These are phyloP conservation scores for Phytophthora pistaciae DNA, from an alignment of 352 stramenopile genomes.

Conservation along the genomic window DNA sequence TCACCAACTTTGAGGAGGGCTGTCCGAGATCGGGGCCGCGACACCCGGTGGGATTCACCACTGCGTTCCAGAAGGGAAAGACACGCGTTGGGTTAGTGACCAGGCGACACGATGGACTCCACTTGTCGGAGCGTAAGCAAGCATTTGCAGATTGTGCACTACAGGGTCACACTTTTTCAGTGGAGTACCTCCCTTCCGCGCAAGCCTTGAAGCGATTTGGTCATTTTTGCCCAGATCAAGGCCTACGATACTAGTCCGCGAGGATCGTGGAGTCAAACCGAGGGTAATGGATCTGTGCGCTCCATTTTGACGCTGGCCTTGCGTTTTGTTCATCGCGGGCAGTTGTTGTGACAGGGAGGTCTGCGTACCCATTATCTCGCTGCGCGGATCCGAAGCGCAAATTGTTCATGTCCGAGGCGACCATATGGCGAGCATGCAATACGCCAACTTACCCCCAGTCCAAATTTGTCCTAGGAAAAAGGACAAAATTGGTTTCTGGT, in stretches of 20 bases:
- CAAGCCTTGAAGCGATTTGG: not conserved
- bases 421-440: not conserved
- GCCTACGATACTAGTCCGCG: not conserved
- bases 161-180: not conserved
- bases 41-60: slow-evolving; percentile 24
- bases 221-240: not conserved
- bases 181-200: not conserved
- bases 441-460: no score
- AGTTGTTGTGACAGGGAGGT: slow-evolving; percentile 27
- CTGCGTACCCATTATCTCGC: slow-evolving; percentile 18
- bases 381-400: not conserved
- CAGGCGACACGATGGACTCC: not conserved
- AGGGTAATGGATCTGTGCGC: slow-evolving; percentile 1
- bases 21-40: not conserved
- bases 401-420: not conserved
- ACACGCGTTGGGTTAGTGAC: slow-evolving; percentile 18
- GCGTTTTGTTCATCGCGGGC: slow-evolving; percentile 2
- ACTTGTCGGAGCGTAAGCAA: not conserved
- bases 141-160: not conserved
- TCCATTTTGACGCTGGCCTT: slow-evolving; percentile 7
- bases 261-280: not conserved
- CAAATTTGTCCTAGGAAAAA: not conserved
- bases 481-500: not conserved
- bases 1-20: slow-evolving; percentile 8
- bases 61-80: slow-evolving; percentile 15